Conservation (phyloP, 176 grass and related monocot species). For the Microstegium vimineum region DNA sequence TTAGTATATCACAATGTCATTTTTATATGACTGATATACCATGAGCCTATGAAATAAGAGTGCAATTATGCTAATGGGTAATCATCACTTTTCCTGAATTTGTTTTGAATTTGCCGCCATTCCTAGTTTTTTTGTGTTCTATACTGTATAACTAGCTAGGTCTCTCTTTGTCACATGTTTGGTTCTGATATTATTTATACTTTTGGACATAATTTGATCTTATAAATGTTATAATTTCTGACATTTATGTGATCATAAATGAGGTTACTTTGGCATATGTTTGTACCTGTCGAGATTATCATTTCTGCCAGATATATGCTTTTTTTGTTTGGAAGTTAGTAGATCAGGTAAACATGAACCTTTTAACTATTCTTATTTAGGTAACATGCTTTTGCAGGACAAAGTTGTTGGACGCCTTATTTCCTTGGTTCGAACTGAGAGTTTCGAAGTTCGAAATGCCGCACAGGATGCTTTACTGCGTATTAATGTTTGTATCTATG, state of each 20-base stretch:
- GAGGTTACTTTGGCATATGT: neutral
- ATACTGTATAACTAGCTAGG: neutral
- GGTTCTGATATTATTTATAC: neutral
- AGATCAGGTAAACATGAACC: constrained; percentile 12
- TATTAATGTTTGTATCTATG: constrained; percentile 58
- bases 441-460: constrained; percentile 66
- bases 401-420: constrained; percentile 56
- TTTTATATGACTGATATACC: neutral
- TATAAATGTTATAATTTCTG: neutral
- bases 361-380: neutral
- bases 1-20: neutral
- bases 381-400: constrained; percentile 47
- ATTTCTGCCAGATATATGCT: neutral
- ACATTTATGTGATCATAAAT: neutral
- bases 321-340: neutral
- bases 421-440: constrained; percentile 65
- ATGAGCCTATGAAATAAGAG: neutral
- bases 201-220: neutral
- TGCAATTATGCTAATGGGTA: neutral
- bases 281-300: neutral
- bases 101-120: neutral
- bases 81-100: neutral
- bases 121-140: neutral
- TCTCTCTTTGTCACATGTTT: neutral
- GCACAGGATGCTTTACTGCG: constrained; percentile 60